Base-by-base conservation (phyloP, 2,329 filamentous ascomycete genomes). In the Neurospora sp. region DNA sequence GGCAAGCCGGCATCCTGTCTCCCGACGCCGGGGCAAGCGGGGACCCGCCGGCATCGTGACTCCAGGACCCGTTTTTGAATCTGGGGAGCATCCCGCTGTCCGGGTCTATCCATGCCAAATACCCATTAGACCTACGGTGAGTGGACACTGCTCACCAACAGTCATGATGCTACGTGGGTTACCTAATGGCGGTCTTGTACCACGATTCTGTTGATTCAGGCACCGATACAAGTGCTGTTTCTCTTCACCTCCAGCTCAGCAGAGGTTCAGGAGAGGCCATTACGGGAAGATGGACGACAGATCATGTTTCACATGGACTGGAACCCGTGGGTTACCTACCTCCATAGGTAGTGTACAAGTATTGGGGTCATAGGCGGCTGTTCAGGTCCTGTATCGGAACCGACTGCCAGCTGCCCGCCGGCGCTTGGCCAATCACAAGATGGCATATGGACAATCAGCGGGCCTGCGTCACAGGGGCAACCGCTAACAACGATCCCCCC, bases 401-500 rank as follows among this genome's bases (percentile, higher is more conserved):
- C 13, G 7, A 2, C 15, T 36, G 23, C 13, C 52, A 62, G 52
- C 52, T 33, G 52, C 23, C 52, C 7, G 23, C 52, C 7, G 23
- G 52, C 15, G 13, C 28, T 36, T 33, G 23, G 23, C 71, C 69
- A 72, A 72, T 72, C 46, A 69, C 28, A 62, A 36, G 28, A 33
- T 62, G 52, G 23, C 13, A 17, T 62, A 38, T 33, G 62, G 23
- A 69, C 62, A 66, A 71, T 69, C 69, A 71, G 68, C 68, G 67
- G 67, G 66, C 68, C 66, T 39, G 28, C 58, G 71, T 71, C 71
- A 72, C 71, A 71, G 66, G 70, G 70, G 33, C 36, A n/a, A 38
- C 39, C 58, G 13, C 38, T 67, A 52, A 68, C 68, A 52, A 33
- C 15, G 7, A 33, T 17, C 52, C 52, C 52, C 52, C 52, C 52